These are phyloP conservation scores for Larix sibirica DNA, from an alignment of 83 land plant species.

Conservation along the genomic window DNA sequence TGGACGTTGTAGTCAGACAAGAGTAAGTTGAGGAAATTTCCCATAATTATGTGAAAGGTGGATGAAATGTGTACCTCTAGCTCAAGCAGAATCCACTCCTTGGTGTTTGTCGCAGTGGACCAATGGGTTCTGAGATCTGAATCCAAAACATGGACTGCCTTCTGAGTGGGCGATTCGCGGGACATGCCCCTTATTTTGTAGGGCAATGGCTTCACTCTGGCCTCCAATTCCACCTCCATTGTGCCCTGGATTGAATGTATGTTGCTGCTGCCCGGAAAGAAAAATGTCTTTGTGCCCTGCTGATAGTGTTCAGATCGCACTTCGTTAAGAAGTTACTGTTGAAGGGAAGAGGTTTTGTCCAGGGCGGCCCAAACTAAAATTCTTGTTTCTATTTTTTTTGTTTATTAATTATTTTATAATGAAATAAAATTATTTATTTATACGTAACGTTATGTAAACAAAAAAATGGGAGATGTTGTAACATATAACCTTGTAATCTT, in stretches of 20 bases:
- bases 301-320: no score
- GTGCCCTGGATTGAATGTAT: not conserved
- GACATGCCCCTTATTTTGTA: constrained; percentile 81
- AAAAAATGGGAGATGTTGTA: no score
- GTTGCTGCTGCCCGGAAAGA: no score
- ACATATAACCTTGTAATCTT: no score
- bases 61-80: constrained; percentile 48
- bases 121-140: constrained; percentile 88
- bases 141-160: constrained; percentile 79
- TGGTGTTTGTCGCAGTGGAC: constrained; percentile 95
- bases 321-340: no score
- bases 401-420: no score
- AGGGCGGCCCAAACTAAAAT: no score
- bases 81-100: constrained; percentile 95
- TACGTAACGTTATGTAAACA: no score
- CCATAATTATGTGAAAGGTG: not conserved
- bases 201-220: constrained; percentile 62
- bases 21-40: not conserved
- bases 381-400: no score
- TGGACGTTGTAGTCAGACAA: not conserved
- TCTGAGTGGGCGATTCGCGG: constrained; percentile 80
- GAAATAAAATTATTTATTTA: no score
- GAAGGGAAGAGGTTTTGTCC: no score
- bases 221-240: constrained; percentile 79
- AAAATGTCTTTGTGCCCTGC: no score